Base-by-base conservation (phyloP, 805 yeast genomes). In the Cyberlindnera bimundalis region DNA sequence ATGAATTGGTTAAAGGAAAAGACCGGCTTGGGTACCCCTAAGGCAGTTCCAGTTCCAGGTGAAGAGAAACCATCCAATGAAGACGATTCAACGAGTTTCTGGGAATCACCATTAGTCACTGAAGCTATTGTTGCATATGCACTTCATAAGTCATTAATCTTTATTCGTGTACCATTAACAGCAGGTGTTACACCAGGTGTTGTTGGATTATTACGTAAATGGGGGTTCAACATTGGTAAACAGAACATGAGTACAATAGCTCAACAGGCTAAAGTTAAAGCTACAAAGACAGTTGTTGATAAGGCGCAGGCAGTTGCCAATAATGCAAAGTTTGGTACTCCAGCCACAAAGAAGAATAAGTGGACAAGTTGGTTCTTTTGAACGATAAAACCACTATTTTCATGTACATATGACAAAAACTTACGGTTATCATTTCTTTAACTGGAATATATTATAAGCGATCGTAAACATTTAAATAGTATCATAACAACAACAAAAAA, bases 41-140 rank as follows among this genome's bases (percentile, higher is more conserved):
- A 52, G 19, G 55, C 58, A 15, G 31, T 35, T 2, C 56, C 52
- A n/a, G 40, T 48, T 8, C 48, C 47, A n/a, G 50, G 42, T 7
- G 36, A 39, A 16, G 34, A 40, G 20, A 25, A 37, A 1, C 25
- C 29, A 11, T 17, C 42, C 18, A 46, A 37, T 13, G 42, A 50
- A 24, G 54, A 38, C 13, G 21, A 33, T 5, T n/a, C n/a, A n/a
- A n/a, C n/a, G n/a, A 46, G 51, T 4, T 45, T 50, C 23, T 56
- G 57, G 55, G 56, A 62, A 23, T 37, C 57, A 7, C 70, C 81
- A 41, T 59, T 88, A 57, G 59, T 86, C 72, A 84, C 97, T 0
- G 97, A 91, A 62, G 78, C 88, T 51, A 80, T 85, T 11, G 74
- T 93, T 38, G 98, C 98, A 0, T 93, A 93, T 60, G 96, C 96